phyloP scores from a whole-genome alignment of 225 moss, liverwort and hornwort genomes.

The Pseudisothecium myosuroides region DNA sequence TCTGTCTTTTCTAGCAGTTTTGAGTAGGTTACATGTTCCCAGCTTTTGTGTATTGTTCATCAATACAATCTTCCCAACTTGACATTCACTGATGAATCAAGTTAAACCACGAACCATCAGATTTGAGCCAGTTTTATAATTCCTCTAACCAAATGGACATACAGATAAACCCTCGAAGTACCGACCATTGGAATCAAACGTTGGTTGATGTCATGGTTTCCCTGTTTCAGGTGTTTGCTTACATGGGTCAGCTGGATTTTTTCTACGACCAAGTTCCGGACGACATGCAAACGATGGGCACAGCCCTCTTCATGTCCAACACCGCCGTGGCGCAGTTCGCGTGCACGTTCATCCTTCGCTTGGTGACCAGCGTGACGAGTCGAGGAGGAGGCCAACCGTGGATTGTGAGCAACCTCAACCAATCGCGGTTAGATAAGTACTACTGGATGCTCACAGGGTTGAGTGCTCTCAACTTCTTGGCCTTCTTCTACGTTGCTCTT shows the following conservation, averaged over 20 bases:
- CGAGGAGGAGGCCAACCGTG: constrained; percentile 16
- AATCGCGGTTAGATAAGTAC: constrained; percentile 61
- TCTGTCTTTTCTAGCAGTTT: not conserved
- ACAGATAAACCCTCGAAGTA: not conserved
- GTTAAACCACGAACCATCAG: not conserved
- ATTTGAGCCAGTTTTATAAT: too few species aligned
- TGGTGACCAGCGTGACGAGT: constrained; percentile 28
- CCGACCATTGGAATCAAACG: not conserved
- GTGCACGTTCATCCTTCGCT: constrained; percentile 36
- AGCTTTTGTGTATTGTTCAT: too few species aligned
- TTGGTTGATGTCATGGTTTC: not conserved
- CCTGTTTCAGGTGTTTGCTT: constrained; percentile 45
- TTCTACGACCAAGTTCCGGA: constrained; percentile 89
- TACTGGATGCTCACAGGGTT: constrained; percentile 53
- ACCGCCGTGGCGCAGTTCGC: constrained; percentile 59
- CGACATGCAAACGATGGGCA: constrained; percentile 67
- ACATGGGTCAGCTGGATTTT: constrained; percentile 78
- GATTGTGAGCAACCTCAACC: constrained; percentile 40
- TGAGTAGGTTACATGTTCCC: not conserved
- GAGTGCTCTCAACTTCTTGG: constrained; percentile 36
- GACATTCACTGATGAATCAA: not conserved
- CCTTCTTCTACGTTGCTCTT: constrained; percentile 42
- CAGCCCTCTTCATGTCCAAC: constrained; percentile 74
- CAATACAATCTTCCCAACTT: not conserved
- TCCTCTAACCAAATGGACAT: not conserved